Evolutionary conservation across 2,329 filamentous ascomycete species (phyloP).

Genomic region (Colletotrichum orbiculare): DNA sequence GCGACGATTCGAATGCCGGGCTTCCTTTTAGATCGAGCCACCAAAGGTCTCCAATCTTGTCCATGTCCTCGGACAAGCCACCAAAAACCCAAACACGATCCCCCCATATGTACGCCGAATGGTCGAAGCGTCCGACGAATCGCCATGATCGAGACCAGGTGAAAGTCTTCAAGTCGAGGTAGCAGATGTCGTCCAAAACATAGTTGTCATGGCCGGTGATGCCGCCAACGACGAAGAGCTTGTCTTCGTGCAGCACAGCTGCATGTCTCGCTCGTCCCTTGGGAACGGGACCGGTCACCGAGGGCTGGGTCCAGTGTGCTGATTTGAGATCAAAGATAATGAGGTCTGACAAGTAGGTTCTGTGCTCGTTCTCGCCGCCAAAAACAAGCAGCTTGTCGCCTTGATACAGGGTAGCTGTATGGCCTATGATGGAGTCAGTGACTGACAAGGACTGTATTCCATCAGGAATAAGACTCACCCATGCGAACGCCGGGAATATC

Average conservation of each 20-base stretch:
- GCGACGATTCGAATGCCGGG: slow-evolving; percentile 82
- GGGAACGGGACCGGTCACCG: slow-evolving; percentile 84
- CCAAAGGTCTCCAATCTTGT: slow-evolving; percentile 95
- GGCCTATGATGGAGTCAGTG: slow-evolving; percentile 65
- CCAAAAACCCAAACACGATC: slow-evolving; percentile 97
- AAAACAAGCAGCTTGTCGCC: slow-evolving; percentile 97
- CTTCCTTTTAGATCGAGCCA: slow-evolving; percentile 95
- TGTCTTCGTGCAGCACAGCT: slow-evolving; percentile 94
- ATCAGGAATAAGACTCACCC: slow-evolving; percentile 68
- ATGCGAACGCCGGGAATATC: slow-evolving; percentile 97
- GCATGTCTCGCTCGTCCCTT: slow-evolving; percentile 93
- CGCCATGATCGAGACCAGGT: slow-evolving; percentile 97
- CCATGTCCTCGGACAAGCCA: slow-evolving; percentile 94
- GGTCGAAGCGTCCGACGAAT: slow-evolving; percentile 94
- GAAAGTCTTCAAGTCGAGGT: slow-evolving; percentile 95
- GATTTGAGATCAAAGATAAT: slow-evolving; percentile 96
- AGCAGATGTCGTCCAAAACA: slow-evolving; percentile 95
- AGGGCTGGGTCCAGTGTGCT: slow-evolving; percentile 93
- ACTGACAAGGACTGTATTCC: slow-evolving; percentile 12
- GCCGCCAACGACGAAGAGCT: slow-evolving; percentile 95
- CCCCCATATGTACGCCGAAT: slow-evolving; percentile 92
- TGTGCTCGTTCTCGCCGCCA: slow-evolving; percentile 97
- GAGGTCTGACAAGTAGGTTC: slow-evolving; percentile 93
- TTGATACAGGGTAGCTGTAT: slow-evolving; percentile 94
- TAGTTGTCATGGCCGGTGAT: slow-evolving; percentile 93